These are phyloP conservation scores for Zostera marina DNA, from an alignment of 116 monocot species.

Conservation along the genomic window DNA sequence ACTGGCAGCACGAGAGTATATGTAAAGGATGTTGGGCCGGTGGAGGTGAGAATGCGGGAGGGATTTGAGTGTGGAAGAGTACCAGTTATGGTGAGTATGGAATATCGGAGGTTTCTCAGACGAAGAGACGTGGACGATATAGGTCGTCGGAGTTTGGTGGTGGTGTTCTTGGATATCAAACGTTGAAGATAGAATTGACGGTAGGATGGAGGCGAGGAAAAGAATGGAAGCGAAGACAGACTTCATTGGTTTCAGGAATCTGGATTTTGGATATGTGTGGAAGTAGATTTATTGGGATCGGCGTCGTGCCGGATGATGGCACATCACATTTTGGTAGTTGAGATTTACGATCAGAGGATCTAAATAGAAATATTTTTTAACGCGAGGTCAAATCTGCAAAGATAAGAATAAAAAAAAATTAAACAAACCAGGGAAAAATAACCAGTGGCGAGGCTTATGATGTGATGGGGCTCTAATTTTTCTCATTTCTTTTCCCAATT, in stretches of 20 bases:
- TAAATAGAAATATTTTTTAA: too few relatives aligned
- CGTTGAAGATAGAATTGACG: background rate
- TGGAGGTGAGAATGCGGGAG: constrained; percentile 15
- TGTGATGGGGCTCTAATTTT: too few relatives aligned
- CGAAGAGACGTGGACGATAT: constrained; percentile 53
- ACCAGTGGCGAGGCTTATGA: too few relatives aligned
- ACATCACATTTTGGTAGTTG: too few relatives aligned
- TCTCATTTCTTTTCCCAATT: background rate
- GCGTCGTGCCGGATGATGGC: too few relatives aligned
- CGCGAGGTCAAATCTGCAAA: too few relatives aligned
- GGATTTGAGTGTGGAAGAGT: constrained; percentile 31
- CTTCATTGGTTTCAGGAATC: background rate
- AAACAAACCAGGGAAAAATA: too few relatives aligned
- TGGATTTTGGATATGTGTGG: background rate
- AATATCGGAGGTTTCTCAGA: constrained; percentile 12
- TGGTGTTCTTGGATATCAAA: background rate
- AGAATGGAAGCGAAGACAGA: constrained; percentile 1
- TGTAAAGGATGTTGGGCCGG: background rate
- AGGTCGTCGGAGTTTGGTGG: constrained; percentile 13
- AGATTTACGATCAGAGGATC: too few relatives aligned
- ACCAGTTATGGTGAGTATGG: constrained; percentile 20
- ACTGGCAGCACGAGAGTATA: too few relatives aligned
- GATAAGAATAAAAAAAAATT: too few relatives aligned
- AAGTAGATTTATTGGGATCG: background rate
- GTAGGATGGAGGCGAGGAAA: constrained; percentile 11